Evolutionary conservation across 306 rosid genomes (phyloP).

Genomic region (Luffa aegyptiaca): DNA sequence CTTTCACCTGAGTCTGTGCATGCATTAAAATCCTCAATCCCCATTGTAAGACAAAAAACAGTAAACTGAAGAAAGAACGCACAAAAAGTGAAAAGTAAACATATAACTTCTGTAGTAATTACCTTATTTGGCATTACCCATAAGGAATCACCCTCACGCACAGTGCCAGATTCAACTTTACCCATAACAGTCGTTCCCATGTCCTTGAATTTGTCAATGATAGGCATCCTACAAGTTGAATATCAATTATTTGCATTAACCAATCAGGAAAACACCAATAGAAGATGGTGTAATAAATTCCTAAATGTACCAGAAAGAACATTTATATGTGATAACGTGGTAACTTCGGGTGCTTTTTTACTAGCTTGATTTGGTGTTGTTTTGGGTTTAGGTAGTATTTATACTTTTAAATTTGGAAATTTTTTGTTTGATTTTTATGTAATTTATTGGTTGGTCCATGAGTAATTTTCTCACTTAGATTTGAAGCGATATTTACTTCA

Average conservation of each 20-base stretch:
- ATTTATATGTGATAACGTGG: neutral
- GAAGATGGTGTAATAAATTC: neutral
- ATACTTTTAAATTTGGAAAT: neutral
- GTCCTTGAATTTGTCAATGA: conserved; percentile 87
- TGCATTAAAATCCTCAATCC: conserved; percentile 11
- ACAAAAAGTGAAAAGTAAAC: neutral
- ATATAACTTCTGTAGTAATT: neutral
- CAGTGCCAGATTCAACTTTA: conserved; percentile 84
- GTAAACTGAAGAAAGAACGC: neutral
- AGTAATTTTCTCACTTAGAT: neutral
- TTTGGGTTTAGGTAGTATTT: neutral
- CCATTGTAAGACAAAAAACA: neutral
- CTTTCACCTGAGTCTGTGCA: conserved; percentile 73
- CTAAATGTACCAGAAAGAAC: neutral
- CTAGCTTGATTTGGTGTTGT: neutral
- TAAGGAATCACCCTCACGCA: conserved; percentile 73
- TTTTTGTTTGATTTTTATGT: neutral
- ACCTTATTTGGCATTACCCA: conserved; percentile 97
- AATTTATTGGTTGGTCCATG: neutral
- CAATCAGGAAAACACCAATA: neutral
- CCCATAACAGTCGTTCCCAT: conserved; percentile 99
- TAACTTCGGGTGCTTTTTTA: neutral
- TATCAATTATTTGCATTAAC: neutral
- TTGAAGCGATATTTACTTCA: neutral
- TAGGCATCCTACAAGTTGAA: conserved; percentile 65